A percentile compares a stretch with the other conserved stretches of the same genome.
These are phyloP conservation scores for Echria macrotheca DNA, from an alignment of 495 filamentous ascomycete genomes.

Conservation along the genomic window DNA sequence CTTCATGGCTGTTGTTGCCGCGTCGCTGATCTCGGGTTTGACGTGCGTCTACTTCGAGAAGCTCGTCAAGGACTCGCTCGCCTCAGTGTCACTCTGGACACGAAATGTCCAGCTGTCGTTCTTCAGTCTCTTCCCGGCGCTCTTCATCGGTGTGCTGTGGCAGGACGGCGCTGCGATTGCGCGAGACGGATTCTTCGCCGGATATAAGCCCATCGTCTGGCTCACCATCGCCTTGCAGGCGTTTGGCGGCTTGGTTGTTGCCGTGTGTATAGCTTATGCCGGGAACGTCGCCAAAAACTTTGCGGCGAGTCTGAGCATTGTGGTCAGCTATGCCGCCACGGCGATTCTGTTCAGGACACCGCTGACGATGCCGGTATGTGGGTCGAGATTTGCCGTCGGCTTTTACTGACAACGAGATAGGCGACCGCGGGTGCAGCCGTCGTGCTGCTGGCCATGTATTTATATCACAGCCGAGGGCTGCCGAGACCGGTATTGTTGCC, in stretches of 20 bases:
- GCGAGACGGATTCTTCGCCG: constrained; percentile 62
- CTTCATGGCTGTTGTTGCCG: constrained; percentile 54
- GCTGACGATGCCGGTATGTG: constrained; percentile 20
- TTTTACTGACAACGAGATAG: no score
- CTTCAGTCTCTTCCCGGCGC: constrained; percentile 64
- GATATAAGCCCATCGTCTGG: constrained; percentile 70
- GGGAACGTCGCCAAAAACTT: constrained; percentile 62
- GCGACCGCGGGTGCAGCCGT: constrained; percentile 16
- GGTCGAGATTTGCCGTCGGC: no score
- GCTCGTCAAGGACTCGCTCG: constrained; percentile 59
- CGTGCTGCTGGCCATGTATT: constrained; percentile 19
- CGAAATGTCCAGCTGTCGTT: constrained; percentile 70
- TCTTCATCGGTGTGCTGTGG: constrained; percentile 67
- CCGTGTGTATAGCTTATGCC: constrained; percentile 58
- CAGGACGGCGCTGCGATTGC: constrained; percentile 63
- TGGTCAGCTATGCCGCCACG: constrained; percentile 31
- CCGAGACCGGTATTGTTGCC: constrained; percentile 13
- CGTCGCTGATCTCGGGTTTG: constrained; percentile 58
- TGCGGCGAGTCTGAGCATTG: constrained; percentile 60
- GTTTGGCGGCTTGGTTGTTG: constrained; percentile 59
- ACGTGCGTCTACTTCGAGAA: constrained; percentile 70
- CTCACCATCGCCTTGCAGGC: constrained; percentile 58
- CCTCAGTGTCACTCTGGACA: constrained; percentile 57
- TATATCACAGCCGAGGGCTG: constrained; percentile 13
- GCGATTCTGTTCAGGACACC: constrained; percentile 17